Base-by-base conservation (phyloP, 352 stramenopile species). In the Halophytophthora polymorphica region DNA sequence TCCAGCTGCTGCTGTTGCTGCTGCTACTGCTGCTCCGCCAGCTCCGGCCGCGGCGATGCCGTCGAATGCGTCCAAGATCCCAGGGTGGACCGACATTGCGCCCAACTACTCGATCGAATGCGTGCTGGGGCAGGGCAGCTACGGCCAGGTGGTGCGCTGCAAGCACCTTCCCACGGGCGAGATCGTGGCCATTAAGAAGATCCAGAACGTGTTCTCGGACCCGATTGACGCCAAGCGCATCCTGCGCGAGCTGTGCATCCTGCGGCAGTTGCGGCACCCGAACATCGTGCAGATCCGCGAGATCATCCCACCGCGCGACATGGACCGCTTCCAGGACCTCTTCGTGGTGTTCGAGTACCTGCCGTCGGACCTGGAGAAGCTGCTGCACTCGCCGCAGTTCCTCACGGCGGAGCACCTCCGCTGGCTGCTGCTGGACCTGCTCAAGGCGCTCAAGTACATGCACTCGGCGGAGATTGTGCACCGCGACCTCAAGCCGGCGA, bases 401-500 rank as follows among this genome's bases (percentile, higher is more conserved):
- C 53, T 94, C 4, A 94, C 79, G 7, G 83, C 83, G 1, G 83
- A 94, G 36, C 83, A 94, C 52, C 52, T 94, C 50, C 76, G 83
- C 3, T 94, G 83, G 83, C 54, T 94, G n/a, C 61, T 94, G 8
- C 50, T 94, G 29, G 83, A 94, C 63, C 50, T 94, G 34, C 67
- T 94, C 36, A 94, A 94, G 61, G 83, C 83, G 29, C 69, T 94
- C 44, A 94, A 94, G 77, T 94, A 94, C 63, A 92, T 94, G 83
- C 83, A 94, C 65, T 92, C 81, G 18, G 82, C 84, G 5, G 77
- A 90, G 61, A 93, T 96, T 53, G 85, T 96, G 25, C 86, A 96
- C 45, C 83, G 86, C 39, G 86, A 96, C 53, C 57, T 96, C 6
- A 96, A 96, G 49, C 86, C 85, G 1, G 81, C 83, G 23, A 96